These are phyloP conservation scores for Botryotinia convoluta DNA, from an alignment of 2,329 filamentous ascomycete species.

Conservation along the genomic window DNA sequence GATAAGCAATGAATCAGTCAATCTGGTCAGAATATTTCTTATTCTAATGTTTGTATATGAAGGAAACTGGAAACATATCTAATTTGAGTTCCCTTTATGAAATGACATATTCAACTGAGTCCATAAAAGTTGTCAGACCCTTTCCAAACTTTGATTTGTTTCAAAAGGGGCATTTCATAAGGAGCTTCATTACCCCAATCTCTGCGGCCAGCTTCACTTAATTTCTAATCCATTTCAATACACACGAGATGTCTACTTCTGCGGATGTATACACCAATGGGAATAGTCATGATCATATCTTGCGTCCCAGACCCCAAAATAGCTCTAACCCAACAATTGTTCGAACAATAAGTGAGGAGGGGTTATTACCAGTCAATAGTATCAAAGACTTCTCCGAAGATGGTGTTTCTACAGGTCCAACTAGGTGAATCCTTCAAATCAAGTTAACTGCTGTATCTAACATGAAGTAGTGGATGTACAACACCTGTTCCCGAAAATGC, in stretches of 20 bases:
- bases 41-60: neutral
- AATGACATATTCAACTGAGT: conserved; percentile 10
- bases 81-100: neutral
- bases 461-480: conserved; percentile 63
- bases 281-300: conserved; percentile 36
- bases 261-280: conserved; percentile 32
- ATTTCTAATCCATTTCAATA: neutral
- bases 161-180: conserved; percentile 18
- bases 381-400: conserved; percentile 25
- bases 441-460: conserved; percentile 19
- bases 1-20: conserved; percentile 5
- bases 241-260: conserved; percentile 35
- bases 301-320: conserved; percentile 35
- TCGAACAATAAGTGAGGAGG: conserved; percentile 32
- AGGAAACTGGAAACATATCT: neutral
- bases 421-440: neutral
- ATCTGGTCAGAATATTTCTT: neutral
- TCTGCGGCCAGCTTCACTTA: conserved; percentile 2
- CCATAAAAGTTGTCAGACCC: neutral
- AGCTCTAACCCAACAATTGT: conserved; percentile 32
- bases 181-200: conserved; percentile 6
- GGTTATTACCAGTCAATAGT: conserved; percentile 23
- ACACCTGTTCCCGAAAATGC: conserved; percentile 86
- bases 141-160: neutral
- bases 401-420: conserved; percentile 27